Conservation (phyloP, 192 early-diverging fungal genomes). For the Chytriomyces sp. region DNA sequence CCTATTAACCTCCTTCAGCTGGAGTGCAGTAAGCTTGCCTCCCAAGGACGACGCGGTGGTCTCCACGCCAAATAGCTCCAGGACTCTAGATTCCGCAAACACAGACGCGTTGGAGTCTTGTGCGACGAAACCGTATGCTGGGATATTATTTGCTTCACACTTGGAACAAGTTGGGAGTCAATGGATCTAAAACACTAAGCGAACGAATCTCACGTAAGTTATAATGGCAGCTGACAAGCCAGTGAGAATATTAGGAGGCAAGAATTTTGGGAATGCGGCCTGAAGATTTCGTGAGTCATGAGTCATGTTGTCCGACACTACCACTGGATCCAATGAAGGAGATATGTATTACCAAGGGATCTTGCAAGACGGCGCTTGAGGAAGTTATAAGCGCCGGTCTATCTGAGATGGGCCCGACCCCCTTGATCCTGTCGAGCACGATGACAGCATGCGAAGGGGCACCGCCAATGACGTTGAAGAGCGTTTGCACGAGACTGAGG, state of each 20-base stretch:
- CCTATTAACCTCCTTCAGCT: background rate
- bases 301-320: background rate
- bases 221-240: conserved; percentile 15
- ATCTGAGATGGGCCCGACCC: background rate
- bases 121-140: conserved; percentile 1
- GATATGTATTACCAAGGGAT: background rate
- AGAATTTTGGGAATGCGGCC: background rate
- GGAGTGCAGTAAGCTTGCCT: background rate
- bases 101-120: background rate
- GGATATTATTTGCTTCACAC: conserved; percentile 15
- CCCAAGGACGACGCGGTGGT: background rate
- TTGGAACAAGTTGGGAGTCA: background rate
- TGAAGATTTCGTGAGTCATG: background rate
- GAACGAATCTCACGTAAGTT: background rate
- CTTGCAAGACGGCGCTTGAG: background rate
- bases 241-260: conserved; percentile 15
- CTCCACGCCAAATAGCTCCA: background rate
- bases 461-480: background rate
- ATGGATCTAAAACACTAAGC: background rate
- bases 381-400: background rate
- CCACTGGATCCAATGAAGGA: too few species aligned
- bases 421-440: background rate
- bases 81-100: conserved; percentile 5
- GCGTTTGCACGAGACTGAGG: background rate
- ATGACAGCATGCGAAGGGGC: conserved; percentile 6